Evolutionary conservation across 2,329 filamentous ascomycete genomes (phyloP), one percentile per base, ranked within the genome.

Genomic region (Podosphaera aphanis): DNA sequence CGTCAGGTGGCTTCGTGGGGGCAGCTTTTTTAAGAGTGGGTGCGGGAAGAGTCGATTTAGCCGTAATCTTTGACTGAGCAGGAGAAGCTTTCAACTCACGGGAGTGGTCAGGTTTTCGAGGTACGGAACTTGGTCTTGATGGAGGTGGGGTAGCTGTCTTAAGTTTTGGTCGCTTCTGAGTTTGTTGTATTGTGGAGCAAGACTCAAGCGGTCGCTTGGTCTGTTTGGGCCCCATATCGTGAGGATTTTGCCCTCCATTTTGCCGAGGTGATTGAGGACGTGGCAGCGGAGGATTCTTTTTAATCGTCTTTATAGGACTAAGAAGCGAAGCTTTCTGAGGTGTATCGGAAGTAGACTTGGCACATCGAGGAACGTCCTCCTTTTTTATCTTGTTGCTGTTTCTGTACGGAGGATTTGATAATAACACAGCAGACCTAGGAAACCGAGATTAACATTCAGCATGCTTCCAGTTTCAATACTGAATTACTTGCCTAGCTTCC

Each of bases 181-280:
- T 43, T 36, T 52, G 55, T 36, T 47, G 46, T 27, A 47, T 20
- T 39, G 53, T 51, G 23, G 48, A 50, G 45, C 49, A 39, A 49
- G 47, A 6, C n/a, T 57, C 57, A 3, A 53, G 47, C n/a, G 51
- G 48, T 39, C 57, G 49, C 50, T 59, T 59, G 7, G 48, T 50
- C 5, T 47, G 49, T 33, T 52, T 53, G 4, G 37, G 29, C 5
- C 50, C 49, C 8, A 16, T 31, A 5, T 21, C n/a, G 18, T 47
- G 43, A 13, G 38, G 46, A 35, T 51, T 50, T n/a, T 37, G 8
- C 29, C 53, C 51, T 2, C 44, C 41, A 36, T 45, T 47, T 6
- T 44, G 48, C 18, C 44, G 46, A 19, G 52, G 55, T 3, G 56
- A 56, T 44, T 47, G 50, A 33, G 55, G 56, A 20, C 53, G 54